Base-by-base conservation (phyloP, 176 grass and related monocot species). In the Triticum timopheevii region DNA sequence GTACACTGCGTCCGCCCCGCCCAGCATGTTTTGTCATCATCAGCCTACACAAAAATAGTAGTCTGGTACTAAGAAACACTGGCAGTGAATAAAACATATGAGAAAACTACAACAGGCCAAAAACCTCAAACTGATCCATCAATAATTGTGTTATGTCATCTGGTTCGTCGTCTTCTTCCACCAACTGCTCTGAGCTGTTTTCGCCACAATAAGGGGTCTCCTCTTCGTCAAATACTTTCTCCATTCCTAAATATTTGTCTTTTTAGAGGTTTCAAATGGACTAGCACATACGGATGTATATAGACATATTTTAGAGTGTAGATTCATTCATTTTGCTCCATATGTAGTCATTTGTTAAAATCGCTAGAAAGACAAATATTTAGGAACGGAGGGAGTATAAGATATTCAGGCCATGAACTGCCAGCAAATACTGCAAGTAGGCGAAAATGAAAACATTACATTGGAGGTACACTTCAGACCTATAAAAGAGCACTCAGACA, bases 71-170 rank as follows among this genome's bases (percentile, higher is more conserved):
- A 38, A 25, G 11, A 73, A 24, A 6, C 38, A 44, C 39, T 25
- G 5, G 22, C 70, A 44, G 7, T 13, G 10, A 23, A 42, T 10
- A 5, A 45, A 42, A 73, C 2, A 24, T 6, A 45, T 73, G n/a
- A 25, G 22, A 25, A 24, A 45, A 45, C 38, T 11, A 73, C 40
- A 73, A 73, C 11, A 73, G 0, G 70, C 11, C 0, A 13, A 11
- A 77, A 86, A 96, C 96, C 96, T 98, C 92, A 86, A 98, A 96
- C 24, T 98, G 89, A 58, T 92, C 93, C 93, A 92, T 94, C 78
- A 91, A 80, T 25, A 84, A 82, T 38, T 91, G 79, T 61, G 82
- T 82, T 82, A 91, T 90, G 73, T 87, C 92, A 83, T 96, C 92
- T 63, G 77, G 79, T 87, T 91, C 84, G 20, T 80, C 77, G 74